These are phyloP conservation scores for Amanita pseudoporphyria DNA, from an alignment of 768 basidiomycete species.

Conservation along the genomic window DNA sequence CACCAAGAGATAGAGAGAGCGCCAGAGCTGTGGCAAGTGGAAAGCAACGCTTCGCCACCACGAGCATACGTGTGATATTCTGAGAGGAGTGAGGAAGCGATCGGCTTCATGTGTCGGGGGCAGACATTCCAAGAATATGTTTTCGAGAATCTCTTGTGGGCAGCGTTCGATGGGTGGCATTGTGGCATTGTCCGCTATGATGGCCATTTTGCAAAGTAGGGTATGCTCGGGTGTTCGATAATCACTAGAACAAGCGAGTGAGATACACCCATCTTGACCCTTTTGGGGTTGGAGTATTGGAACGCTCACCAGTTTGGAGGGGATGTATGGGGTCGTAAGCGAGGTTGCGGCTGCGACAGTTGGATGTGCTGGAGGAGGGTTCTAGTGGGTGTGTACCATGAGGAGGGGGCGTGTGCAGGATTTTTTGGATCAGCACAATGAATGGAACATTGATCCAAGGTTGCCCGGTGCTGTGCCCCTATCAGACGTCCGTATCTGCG, in stretches of 20 bases:
- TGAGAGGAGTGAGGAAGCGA: not conserved
- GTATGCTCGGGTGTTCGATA: no score
- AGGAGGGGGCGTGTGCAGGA: not conserved
- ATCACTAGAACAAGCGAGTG: no score
- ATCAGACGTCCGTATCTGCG: no score
- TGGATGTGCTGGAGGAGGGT: no score
- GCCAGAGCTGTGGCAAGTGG: not conserved
- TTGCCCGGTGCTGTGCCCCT: no score
- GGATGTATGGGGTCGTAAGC: no score
- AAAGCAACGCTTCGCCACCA: constrained; percentile 1
- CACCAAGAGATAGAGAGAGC: not conserved
- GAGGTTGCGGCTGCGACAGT: no score
- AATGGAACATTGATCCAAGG: no score
- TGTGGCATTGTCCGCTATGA: not conserved
- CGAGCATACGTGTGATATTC: not conserved
- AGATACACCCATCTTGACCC: no score
- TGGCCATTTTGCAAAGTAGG: no score
- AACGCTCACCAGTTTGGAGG: no score
- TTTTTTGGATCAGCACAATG: not conserved
- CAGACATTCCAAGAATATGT: constrained; percentile 1
- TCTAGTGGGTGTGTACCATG: not conserved
- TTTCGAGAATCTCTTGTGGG: constrained; percentile 3
- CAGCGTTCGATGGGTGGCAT: not conserved
- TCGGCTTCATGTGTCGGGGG: not conserved
- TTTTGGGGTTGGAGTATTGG: no score